Base-by-base conservation (phyloP, 2,329 filamentous ascomycete genomes). In the Xylaria sp. region DNA sequence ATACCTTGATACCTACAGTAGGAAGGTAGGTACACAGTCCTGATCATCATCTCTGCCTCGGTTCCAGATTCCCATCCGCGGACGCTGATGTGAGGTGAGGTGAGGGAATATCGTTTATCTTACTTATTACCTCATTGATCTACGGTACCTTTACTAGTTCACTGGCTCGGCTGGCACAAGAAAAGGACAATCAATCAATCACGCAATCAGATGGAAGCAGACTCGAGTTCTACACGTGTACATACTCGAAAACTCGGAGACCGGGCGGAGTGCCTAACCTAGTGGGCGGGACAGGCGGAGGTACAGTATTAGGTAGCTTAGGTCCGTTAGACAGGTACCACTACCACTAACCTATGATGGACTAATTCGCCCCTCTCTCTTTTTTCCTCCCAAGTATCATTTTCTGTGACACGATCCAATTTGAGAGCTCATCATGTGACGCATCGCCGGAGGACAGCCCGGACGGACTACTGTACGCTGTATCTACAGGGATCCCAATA, bases 401-500 rank as follows among this genome's bases (percentile, higher is more conserved):
- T 13, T 58, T 58, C 41, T 46, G 39, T 8, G 39, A n/a, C 56
- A 46, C 23, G 20, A 36, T 58, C 41, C 8, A 46, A 31, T 39
- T 25, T 46, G 56, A 46, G 28, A 13, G 23, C 39, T 28, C 39
- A 58, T 58, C 56, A 58, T 58, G 56, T 58, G 56, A 58, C 28
- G 56, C 15, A 58, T 31, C 39, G 6, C 56, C 13, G 55, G 13
- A 36, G 54, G 56, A 46, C 52, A 59, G 62, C 31, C 46, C 49
- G 43, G 62, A 51, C 62, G 31, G 62, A 51, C 62, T 31, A 52
- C 41, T 28, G 33, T 52, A 43, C 20, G 18, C 28, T 28, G 54
- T 55, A 28, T 9, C 15, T 46, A 52, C 63, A 62, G 61, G 66
- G 66, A 51, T 65, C 28, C 7, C 12, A 48, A 36, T 12, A 20